phyloP scores from a whole-genome alignment of 2,329 filamentous ascomycete genomes.

The Paecilomyces sp. region DNA sequence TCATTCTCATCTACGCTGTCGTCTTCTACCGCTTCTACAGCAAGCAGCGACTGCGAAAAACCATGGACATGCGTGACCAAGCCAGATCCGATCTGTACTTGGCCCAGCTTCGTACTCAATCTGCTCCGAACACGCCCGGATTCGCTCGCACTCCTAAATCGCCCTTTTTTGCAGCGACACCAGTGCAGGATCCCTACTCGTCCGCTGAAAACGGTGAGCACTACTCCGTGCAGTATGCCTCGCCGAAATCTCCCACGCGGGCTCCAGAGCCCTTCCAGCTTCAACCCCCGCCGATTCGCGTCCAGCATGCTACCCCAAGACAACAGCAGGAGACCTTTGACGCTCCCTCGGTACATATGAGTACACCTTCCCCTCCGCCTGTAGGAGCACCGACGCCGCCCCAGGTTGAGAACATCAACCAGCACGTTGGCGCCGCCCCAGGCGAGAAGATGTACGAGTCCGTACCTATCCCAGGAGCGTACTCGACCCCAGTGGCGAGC shows the following conservation, averaged over 20 bases:
- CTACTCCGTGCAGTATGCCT: constrained; percentile 44
- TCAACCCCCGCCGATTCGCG: constrained; percentile 73
- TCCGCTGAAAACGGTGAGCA: constrained; percentile 47
- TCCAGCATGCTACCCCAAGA: constrained; percentile 71
- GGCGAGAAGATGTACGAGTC: constrained; percentile 78
- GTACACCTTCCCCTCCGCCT: constrained; percentile 11
- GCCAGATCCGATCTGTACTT: constrained; percentile 94
- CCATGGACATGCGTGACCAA: constrained; percentile 91
- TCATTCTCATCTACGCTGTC: constrained; percentile 85
- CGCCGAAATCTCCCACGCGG: constrained; percentile 57
- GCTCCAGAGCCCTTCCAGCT: constrained; percentile 66
- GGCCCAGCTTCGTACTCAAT: constrained; percentile 74
- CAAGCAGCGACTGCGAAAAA: constrained; percentile 90
- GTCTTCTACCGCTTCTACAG: constrained; percentile 98
- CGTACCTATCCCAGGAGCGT: constrained; percentile 84
- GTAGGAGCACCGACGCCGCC: constrained; percentile 19
- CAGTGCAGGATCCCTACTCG: constrained; percentile 37
- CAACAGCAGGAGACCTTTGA: constrained; percentile 57
- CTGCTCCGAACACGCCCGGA: constrained; percentile 88
- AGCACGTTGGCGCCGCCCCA: constrained; percentile 63
- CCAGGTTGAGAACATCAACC: constrained; percentile 43
- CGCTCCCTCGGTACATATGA: constrained; percentile 18
- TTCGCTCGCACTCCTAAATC: constrained; percentile 63
- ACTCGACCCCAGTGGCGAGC: constrained; percentile 46
- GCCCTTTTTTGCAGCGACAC: constrained; percentile 30